phyloP scores from a whole-genome alignment of 2,329 filamentous ascomycete species.

The Cladorrhinum sp. region DNA sequence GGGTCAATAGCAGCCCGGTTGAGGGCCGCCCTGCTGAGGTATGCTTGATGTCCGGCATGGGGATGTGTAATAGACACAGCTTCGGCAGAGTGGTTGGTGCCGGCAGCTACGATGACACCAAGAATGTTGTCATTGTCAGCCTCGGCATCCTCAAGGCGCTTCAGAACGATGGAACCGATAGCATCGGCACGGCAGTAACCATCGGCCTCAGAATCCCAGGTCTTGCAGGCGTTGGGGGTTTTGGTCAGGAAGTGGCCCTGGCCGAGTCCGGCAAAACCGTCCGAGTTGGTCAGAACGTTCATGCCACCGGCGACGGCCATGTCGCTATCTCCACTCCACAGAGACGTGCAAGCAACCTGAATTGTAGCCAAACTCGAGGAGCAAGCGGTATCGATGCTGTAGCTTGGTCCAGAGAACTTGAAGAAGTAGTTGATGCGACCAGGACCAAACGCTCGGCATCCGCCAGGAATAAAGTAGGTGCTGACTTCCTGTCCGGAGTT shows the following conservation, averaged over 20 bases:
- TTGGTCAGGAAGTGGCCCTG: conserved; percentile 12
- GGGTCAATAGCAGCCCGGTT: conserved; percentile 56
- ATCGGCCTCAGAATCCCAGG: conserved; percentile 42
- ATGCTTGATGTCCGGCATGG: conserved; percentile 54
- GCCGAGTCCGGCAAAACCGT: conserved; percentile 25
- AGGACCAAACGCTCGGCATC: conserved; percentile 48
- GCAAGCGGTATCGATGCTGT: conserved; percentile 33
- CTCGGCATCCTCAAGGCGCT: conserved; percentile 45
- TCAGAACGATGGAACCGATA: conserved; percentile 43
- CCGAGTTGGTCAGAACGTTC: conserved; percentile 34
- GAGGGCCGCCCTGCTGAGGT: conserved; percentile 37
- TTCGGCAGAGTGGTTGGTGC: conserved; percentile 63
- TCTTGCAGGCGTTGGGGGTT: conserved; percentile 21
- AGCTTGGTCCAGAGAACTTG: conserved; percentile 20
- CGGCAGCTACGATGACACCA: conserved; percentile 58
- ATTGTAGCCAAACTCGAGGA: conserved; percentile 29
- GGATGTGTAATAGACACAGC: conserved; percentile 63
- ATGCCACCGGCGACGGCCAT: conserved; percentile 32
- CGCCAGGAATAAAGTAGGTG: conserved; percentile 53
- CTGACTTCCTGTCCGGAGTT: conserved; percentile 67
- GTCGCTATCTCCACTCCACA: conserved; percentile 14
- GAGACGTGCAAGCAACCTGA: conserved; percentile 30
- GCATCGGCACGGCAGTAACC: conserved; percentile 50
- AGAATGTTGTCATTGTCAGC: conserved; percentile 47
- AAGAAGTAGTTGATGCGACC: conserved; percentile 45